Conservation (phyloP, 1,284 basidiomycete genomes). For the Naganishia sp. region DNA sequence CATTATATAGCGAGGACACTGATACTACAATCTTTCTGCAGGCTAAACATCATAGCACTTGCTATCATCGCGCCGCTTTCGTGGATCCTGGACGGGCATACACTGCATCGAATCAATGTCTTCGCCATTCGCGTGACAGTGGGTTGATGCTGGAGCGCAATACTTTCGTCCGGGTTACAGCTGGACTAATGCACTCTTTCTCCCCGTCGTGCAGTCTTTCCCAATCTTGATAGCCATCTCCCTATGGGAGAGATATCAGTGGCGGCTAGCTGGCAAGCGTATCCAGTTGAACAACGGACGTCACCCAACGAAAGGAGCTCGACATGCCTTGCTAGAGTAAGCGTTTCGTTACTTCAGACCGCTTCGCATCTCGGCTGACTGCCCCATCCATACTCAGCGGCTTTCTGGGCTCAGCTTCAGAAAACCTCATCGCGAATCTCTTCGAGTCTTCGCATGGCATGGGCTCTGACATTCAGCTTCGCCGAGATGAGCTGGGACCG, state of each 20-base stretch:
- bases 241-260: conserved; percentile 68
- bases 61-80: conserved; percentile 72
- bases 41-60: conserved; percentile 61
- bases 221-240: conserved; percentile 76
- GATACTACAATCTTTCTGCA: neutral
- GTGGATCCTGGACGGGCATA: conserved; percentile 68
- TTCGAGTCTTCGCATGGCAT: conserved; percentile 43
- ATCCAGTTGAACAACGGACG: conserved; percentile 4
- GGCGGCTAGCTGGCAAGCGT: conserved; percentile 17
- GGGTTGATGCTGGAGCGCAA: neutral
- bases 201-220: conserved; percentile 59
- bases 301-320: neutral
- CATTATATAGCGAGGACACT: no score
- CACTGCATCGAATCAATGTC: conserved; percentile 76
- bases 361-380: neutral
- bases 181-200: neutral
- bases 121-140: conserved; percentile 73
- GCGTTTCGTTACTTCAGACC: neutral
- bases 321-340: conserved; percentile 13
- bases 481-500: conserved; percentile 23
- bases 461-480: conserved; percentile 31
- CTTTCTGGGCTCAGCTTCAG: conserved; percentile 47
- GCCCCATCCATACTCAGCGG: conserved; percentile 38
- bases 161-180: conserved; percentile 24
- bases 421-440: conserved; percentile 46